Evolutionary conservation across 495 filamentous ascomycete genomes (phyloP).

Genomic region (Talaromyces liani): DNA sequence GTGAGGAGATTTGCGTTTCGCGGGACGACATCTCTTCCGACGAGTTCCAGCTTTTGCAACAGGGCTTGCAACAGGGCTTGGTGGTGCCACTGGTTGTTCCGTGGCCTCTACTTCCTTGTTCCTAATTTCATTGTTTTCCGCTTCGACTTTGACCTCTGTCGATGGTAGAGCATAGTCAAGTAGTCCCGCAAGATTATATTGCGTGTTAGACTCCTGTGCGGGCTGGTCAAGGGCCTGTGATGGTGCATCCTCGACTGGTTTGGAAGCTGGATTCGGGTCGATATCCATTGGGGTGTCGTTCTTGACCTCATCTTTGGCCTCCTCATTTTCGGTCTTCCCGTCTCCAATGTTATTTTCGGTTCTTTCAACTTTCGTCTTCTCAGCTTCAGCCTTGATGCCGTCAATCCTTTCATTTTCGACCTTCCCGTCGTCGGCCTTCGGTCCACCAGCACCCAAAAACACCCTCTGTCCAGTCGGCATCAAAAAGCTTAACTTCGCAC

Average conservation of each 20-base stretch:
- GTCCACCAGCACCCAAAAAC: slow-evolving; percentile 19
- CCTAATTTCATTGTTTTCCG: neutral
- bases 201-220: neutral
- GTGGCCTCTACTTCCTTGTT: neutral
- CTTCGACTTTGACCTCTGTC: neutral
- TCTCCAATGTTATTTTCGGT: neutral
- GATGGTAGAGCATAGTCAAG: neutral
- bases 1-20: neutral
- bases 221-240: neutral
- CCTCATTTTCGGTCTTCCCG: neutral
- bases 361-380: neutral
- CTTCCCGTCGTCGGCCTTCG: neutral
- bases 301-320: neutral
- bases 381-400: neutral
- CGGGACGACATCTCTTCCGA: neutral
- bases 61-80: neutral
- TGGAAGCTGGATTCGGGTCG: neutral
- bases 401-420: neutral
- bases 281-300: neutral
- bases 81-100: neutral
- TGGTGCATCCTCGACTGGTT: neutral
- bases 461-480: slow-evolving; percentile 38
- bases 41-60: neutral
- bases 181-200: neutral
- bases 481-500: slow-evolving; percentile 28